Evolutionary conservation across 805 yeast genomes (phyloP).

Genomic region (Nakazawaea ishiwadae): DNA sequence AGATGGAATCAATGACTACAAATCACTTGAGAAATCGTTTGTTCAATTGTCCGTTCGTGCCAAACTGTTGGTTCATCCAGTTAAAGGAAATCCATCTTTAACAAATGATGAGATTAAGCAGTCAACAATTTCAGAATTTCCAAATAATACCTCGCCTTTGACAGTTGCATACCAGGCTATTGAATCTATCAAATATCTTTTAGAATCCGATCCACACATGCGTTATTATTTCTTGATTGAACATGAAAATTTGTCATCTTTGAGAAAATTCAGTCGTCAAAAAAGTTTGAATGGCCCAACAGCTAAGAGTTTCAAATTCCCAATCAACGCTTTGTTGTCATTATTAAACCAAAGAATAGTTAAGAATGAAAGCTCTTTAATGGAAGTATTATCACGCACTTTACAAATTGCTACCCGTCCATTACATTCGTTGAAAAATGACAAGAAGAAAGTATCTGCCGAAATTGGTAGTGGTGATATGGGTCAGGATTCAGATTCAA

Average conservation of each 20-base stretch:
- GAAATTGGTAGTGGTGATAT: slow-evolving; percentile 14
- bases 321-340: slow-evolving; percentile 63
- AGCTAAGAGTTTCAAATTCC: slow-evolving; percentile 50
- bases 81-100: slow-evolving; percentile 6
- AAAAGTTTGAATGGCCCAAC: slow-evolving; percentile 28
- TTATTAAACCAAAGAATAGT: slow-evolving; percentile 62
- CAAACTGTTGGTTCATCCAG: slow-evolving; percentile 18
- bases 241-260: slow-evolving; percentile 52
- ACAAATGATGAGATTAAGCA: slow-evolving; percentile 6
- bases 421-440: slow-evolving; percentile 47
- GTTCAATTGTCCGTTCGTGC: slow-evolving; percentile 51
- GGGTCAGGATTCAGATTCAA: neutral
- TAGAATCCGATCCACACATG: slow-evolving; percentile 63
- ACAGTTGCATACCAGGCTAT: slow-evolving; percentile 73
- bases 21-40: slow-evolving; percentile 58
- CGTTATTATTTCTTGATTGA: slow-evolving; percentile 75
- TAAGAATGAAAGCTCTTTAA: slow-evolving; percentile 64
- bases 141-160: slow-evolving; percentile 61
- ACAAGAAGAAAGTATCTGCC: slow-evolving; percentile 21
- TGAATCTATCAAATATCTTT: slow-evolving; percentile 66
- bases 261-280: slow-evolving; percentile 31
- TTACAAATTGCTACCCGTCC: slow-evolving; percentile 77
- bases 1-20: slow-evolving; percentile 66
- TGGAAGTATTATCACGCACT: slow-evolving; percentile 73
- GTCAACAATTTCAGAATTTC: slow-evolving; percentile 30